These are phyloP conservation scores for Biscogniauxia mediterranea DNA, from an alignment of 2,329 filamentous ascomycete genomes.

Conservation along the genomic window DNA sequence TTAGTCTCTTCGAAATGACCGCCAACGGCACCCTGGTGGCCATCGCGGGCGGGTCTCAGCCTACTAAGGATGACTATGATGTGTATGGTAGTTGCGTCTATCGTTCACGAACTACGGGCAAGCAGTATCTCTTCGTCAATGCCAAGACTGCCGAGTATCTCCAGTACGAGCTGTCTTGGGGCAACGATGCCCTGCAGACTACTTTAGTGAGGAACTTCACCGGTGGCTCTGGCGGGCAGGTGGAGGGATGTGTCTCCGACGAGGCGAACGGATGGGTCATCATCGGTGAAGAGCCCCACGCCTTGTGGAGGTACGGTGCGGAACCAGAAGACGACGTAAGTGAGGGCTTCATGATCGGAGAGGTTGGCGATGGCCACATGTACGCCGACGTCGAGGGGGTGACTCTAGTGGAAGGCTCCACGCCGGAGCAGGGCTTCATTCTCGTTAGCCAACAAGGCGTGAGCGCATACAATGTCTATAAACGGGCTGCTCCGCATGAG, in stretches of 20 bases:
- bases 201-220: conserved; percentile 50
- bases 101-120: conserved; percentile 44
- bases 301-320: conserved; percentile 51
- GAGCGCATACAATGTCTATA: conserved; percentile 51
- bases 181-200: conserved; percentile 42
- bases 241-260: conserved; percentile 53
- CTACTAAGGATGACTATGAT: conserved; percentile 42
- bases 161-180: conserved; percentile 48
- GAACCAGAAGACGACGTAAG: conserved; percentile 43
- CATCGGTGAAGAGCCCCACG: conserved; percentile 51
- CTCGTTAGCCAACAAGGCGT: conserved; percentile 53
- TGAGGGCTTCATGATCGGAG: conserved; percentile 37
- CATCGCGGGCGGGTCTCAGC: conserved; percentile 46
- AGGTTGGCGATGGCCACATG: conserved; percentile 47
- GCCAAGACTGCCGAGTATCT: conserved; percentile 53
- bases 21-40: conserved; percentile 42
- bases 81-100: conserved; percentile 55
- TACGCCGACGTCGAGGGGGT: conserved; percentile 55
- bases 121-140: conserved; percentile 55
- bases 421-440: conserved; percentile 45
- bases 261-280: conserved; percentile 50
- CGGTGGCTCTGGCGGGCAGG: conserved; percentile 50
- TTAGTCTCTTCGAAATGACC: conserved; percentile 49
- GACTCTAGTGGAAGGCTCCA: conserved; percentile 46
- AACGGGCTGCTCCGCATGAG: conserved; percentile 46